Percentiles rank a stretch among this genome's conserved stretches.
Conservation (phyloP, 1,284 basidiomycete genomes). For the Sanghuangporus weigelae region DNA sequence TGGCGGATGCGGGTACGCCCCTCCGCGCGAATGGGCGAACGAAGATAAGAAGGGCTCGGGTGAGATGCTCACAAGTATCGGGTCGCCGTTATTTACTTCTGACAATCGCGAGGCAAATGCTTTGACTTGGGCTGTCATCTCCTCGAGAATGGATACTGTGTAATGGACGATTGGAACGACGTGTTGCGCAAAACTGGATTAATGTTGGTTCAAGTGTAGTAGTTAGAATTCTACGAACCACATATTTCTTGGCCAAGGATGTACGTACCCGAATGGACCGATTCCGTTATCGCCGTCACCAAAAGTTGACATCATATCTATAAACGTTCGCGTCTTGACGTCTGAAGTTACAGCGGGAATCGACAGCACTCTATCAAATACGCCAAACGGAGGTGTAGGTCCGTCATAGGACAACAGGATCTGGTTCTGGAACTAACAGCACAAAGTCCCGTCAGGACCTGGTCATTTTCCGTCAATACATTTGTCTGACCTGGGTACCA, state of each 20-base stretch:
- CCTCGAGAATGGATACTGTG: conserved; percentile 6
- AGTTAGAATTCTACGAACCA: background rate
- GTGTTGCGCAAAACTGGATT: background rate
- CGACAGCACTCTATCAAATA: conserved; percentile 6
- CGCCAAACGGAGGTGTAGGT: conserved; percentile 2
- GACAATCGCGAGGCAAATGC: background rate
- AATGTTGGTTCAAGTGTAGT: background rate
- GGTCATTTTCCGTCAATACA: background rate
- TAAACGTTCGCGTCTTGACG: background rate
- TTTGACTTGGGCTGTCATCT: background rate
- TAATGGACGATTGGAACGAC: conserved; percentile 11
- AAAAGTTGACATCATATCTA: conserved; percentile 1
- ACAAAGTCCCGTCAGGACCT: background rate
- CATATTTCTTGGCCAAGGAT: background rate
- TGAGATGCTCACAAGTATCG: background rate
- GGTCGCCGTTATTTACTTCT: background rate
- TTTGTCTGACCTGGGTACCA: conserved; percentile 2
- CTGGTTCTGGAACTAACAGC: background rate
- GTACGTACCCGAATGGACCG: conserved; percentile 11
- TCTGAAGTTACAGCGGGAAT: conserved; percentile 4
- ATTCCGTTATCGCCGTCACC: conserved; percentile 4
- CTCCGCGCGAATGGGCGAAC: conserved; percentile 8
- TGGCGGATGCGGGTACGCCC: conserved; percentile 11
- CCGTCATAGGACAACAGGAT: conserved; percentile 12
- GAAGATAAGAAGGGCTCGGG: background rate